These are phyloP conservation scores for Cladorrhinum sp. DNA, from an alignment of 2,329 filamentous ascomycete genomes.

Conservation along the genomic window DNA sequence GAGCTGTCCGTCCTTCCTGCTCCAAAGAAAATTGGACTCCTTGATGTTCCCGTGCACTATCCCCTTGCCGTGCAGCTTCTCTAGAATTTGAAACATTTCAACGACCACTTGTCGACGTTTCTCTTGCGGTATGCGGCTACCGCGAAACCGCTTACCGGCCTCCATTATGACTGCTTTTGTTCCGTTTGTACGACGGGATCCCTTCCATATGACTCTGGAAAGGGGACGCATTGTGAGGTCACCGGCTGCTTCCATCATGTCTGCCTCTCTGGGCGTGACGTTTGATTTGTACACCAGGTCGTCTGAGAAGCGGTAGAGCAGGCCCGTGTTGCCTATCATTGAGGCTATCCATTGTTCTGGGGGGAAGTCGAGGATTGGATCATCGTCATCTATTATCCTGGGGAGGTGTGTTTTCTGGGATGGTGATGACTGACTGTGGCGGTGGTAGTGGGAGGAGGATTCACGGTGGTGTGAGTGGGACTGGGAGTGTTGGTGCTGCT, in stretches of 20 bases:
- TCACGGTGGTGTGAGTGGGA: neutral
- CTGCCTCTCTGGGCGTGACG: conserved; percentile 10
- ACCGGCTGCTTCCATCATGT: conserved; percentile 18
- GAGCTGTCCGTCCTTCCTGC: conserved; percentile 3
- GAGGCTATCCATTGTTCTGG: conserved; percentile 17
- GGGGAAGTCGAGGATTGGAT: conserved; percentile 18
- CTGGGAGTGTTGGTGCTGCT: neutral
- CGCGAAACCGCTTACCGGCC: conserved; percentile 8
- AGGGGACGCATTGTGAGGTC: conserved; percentile 9
- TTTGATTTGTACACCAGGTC: conserved; percentile 18
- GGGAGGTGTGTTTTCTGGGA: conserved; percentile 3
- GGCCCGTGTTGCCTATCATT: conserved; percentile 15
- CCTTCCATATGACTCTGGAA: conserved; percentile 13
- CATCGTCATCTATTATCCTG: conserved; percentile 13
- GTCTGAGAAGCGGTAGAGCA: conserved; percentile 16
- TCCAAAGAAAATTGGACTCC: conserved; percentile 15
- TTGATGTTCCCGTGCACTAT: conserved; percentile 17
- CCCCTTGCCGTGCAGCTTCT: conserved; percentile 12
- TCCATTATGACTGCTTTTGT: conserved; percentile 19
- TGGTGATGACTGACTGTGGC: neutral
- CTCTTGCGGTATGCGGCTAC: conserved; percentile 18
- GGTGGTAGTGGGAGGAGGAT: neutral
- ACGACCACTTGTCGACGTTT: conserved; percentile 30
- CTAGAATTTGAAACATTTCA: conserved; percentile 16
- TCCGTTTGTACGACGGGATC: conserved; percentile 1